These are phyloP conservation scores for Picea sitchensis DNA, from an alignment of 75 land plant genomes.

Conservation along the genomic window DNA sequence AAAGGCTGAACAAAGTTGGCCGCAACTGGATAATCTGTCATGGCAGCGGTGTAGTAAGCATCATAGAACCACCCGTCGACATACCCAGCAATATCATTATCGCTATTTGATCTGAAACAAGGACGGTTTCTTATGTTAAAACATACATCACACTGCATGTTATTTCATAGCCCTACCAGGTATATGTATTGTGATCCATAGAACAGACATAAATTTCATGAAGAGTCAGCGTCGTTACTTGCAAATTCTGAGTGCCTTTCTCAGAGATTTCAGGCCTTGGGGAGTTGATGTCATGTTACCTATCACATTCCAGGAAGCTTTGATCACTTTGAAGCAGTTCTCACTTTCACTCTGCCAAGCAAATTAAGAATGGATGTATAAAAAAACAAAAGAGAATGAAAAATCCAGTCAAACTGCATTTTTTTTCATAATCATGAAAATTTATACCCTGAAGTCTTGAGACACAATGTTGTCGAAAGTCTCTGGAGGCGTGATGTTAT, in stretches of 20 bases:
- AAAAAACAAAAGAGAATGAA: not conserved
- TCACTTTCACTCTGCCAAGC: slow-evolving; percentile 1
- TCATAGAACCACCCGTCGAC: slow-evolving; percentile 10
- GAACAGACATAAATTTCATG: not conserved
- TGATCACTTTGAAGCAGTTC: slow-evolving; percentile 22
- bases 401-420: not conserved
- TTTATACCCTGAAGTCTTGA: slow-evolving; percentile 57
- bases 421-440: not conserved
- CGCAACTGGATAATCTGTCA: slow-evolving; percentile 37
- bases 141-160: not conserved
- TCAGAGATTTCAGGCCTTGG: slow-evolving; percentile 22
- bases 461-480: slow-evolving; percentile 51
- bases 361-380: not conserved
- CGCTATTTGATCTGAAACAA: not conserved
- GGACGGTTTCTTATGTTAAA: not conserved
- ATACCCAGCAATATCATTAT: not conserved
- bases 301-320: slow-evolving; percentile 22
- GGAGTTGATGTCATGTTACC: slow-evolving; percentile 8
- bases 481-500: slow-evolving; percentile 43
- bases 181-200: not conserved
- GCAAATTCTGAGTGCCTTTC: slow-evolving; percentile 24
- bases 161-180: no score
- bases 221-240: slow-evolving; percentile 6
- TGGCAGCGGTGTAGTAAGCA: slow-evolving; percentile 33
- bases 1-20: slow-evolving; percentile 27